Percentiles rank a stretch among this genome's conserved stretches.
These are phyloP conservation scores for Malus hybrid DNA, from an alignment of 331 rosid species.

Conservation along the genomic window DNA sequence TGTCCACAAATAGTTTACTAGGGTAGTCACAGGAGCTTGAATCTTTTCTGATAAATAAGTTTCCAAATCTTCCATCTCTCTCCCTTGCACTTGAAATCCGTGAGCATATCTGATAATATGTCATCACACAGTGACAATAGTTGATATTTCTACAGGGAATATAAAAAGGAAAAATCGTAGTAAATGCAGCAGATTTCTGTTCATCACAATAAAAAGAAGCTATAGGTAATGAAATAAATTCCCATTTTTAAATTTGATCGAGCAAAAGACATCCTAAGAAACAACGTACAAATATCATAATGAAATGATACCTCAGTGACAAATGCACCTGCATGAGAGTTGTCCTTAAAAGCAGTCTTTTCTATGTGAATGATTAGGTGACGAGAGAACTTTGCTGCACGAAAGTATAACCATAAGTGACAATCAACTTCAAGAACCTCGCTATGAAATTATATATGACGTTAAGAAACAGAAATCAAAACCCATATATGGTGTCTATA, in stretches of 20 bases:
- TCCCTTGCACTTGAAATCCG: constrained; percentile 43
- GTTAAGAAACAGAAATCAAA: neutral
- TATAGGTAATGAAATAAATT: neutral
- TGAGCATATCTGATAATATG: constrained; percentile 71
- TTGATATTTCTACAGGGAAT: constrained; percentile 24
- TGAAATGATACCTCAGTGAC: constrained; percentile 72
- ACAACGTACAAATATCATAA: neutral
- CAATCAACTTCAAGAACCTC: neutral
- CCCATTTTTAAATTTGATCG: neutral
- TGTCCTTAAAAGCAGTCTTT: constrained; percentile 80
- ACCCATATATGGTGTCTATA: no score
- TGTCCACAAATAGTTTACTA: constrained; percentile 76
- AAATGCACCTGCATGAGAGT: constrained; percentile 87
- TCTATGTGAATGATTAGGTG: constrained; percentile 74
- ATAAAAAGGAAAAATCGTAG: constrained; percentile 11
- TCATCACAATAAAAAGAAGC: constrained; percentile 7
- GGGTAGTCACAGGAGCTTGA: constrained; percentile 38
- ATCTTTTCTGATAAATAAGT: constrained; percentile 61
- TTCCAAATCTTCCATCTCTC: constrained; percentile 38
- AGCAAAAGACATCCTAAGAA: neutral
- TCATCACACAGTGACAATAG: constrained; percentile 23
- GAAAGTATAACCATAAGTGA: neutral
- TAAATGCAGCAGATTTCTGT: constrained; percentile 10
- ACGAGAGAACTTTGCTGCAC: constrained; percentile 84
- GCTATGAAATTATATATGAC: neutral